Conservation (phyloP, 2,329 filamentous ascomycete genomes). For the Stachybotrys elegans region DNA sequence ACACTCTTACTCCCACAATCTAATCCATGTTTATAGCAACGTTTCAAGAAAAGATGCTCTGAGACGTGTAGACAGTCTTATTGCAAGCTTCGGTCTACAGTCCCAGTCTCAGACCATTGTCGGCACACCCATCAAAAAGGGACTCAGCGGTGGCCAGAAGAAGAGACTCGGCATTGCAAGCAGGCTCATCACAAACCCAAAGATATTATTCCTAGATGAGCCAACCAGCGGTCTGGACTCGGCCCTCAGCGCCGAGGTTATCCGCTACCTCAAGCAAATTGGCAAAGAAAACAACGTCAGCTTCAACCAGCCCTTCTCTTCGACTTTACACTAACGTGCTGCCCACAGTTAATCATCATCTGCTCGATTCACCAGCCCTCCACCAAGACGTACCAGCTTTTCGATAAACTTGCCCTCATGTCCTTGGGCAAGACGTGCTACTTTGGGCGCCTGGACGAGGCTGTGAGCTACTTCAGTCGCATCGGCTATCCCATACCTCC, state of each 20-base stretch:
- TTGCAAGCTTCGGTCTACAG: slow-evolving; percentile 68
- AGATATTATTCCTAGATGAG: slow-evolving; percentile 78
- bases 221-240: slow-evolving; percentile 82
- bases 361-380: slow-evolving; percentile 85
- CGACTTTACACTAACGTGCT: too few relatives aligned
- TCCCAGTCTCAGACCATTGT: slow-evolving; percentile 67
- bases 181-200: slow-evolving; percentile 75
- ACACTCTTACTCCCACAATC: too few relatives aligned
- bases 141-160: slow-evolving; percentile 82
- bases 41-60: slow-evolving; percentile 49
- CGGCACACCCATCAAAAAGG: slow-evolving; percentile 77
- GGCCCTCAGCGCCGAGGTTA: slow-evolving; percentile 69
- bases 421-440: slow-evolving; percentile 68
- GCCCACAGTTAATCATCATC: slow-evolving; percentile 61
- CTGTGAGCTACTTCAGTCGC: slow-evolving; percentile 58
- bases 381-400: slow-evolving; percentile 71
- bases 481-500: slow-evolving; percentile 60
- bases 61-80: slow-evolving; percentile 58
- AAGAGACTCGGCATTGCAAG: slow-evolving; percentile 73
- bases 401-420: slow-evolving; percentile 73
- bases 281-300: slow-evolving; percentile 56
- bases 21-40: slow-evolving; percentile 17
- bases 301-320: too few relatives aligned
- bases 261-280: slow-evolving; percentile 64
- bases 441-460: slow-evolving; percentile 56